Percentiles rank a stretch among this genome's conserved stretches.
phyloP scores from a whole-genome alignment of 2,329 filamentous ascomycete species.

The Plenodomus biglobosus region DNA sequence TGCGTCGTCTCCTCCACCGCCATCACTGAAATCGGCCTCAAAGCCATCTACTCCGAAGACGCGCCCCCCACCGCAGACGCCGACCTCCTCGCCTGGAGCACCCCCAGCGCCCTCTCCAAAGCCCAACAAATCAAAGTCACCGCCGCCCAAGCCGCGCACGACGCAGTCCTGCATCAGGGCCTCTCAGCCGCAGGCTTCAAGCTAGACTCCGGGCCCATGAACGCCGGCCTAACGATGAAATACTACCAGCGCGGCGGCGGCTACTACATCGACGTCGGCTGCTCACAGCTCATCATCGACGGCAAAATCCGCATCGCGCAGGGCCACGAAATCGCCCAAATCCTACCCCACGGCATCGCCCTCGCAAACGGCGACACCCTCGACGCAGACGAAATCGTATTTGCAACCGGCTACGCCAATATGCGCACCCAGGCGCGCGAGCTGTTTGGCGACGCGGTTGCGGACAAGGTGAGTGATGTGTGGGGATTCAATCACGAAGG shows the following conservation, averaged over 20 bases:
- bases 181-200: conserved; percentile 49
- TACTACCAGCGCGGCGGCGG: conserved; percentile 50
- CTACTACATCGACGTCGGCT: conserved; percentile 54
- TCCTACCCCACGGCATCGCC: conserved; percentile 45
- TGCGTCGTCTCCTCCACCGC: conserved; percentile 37
- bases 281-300: conserved; percentile 46
- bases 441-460: conserved; percentile 48
- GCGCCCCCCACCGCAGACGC: conserved; percentile 30
- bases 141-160: conserved; percentile 30
- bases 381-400: conserved; percentile 51
- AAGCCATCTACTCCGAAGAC: conserved; percentile 34
- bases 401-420: conserved; percentile 52
- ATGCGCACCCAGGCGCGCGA: conserved; percentile 44
- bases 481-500: conserved; percentile 53
- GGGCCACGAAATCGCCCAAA: conserved; percentile 39
- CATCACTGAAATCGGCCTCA: conserved; percentile 33
- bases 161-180: conserved; percentile 46
- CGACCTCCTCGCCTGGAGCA: conserved; percentile 36
- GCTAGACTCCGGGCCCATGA: conserved; percentile 37
- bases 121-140: conserved; percentile 28
- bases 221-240: conserved; percentile 40
- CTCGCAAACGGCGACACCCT: conserved; percentile 50
- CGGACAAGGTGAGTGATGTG: conserved; percentile 47
- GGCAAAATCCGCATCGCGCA: conserved; percentile 52
- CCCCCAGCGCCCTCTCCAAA: conserved; percentile 41